Evolutionary conservation across 805 yeast genomes (phyloP), one percentile per base, ranked within the genome.

Genomic region (Yarrowia divulgata): DNA sequence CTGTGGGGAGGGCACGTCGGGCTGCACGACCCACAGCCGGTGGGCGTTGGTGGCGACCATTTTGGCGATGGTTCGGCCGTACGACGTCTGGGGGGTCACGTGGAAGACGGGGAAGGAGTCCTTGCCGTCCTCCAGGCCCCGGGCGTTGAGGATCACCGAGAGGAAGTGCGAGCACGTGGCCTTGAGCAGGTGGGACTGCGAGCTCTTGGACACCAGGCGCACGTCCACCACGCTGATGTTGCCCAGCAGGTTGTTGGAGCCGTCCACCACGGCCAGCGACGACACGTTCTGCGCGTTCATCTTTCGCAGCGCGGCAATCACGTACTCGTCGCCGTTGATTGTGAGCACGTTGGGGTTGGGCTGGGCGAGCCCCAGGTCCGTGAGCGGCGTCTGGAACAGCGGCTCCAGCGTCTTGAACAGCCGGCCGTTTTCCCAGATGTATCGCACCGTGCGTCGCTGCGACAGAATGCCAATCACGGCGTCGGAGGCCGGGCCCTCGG

Each of bases 31-130:
- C 81, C 82, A 74, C 75, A 80, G 74, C 77, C 99, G 85, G 80
- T 94, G 99, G 1, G 97, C 87, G 78, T 89, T 89, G 1, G 99
- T 94, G 7, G 99, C 98, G 14, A 94, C 98, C 73, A 94, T 82
- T 78, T 95, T 94, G 42, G 98, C 98, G 75, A 95, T 85, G 9
- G 96, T 92, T 77, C 97, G 85, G 42, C 92, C 97, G 64, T 95
- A 83, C 0, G 95, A 88, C 10, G 96, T 87, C 49, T 85, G 84
- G 71, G 87, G 86, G 71, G 91, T 89, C 34, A 94, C 97, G 77
- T 94, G 97, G 84, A 94, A 94, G 49, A 95, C 94, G 18, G 99
- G 99, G 83, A 90, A 94, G 50, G 96, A 92, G 81, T 94, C 99
- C 79, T 93, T 93, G 67, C 97, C 97, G 76, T 93, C 93, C 75